phyloP scores from a whole-genome alignment of 176 grass and related monocot genomes.

The Oryza rufipogon region DNA sequence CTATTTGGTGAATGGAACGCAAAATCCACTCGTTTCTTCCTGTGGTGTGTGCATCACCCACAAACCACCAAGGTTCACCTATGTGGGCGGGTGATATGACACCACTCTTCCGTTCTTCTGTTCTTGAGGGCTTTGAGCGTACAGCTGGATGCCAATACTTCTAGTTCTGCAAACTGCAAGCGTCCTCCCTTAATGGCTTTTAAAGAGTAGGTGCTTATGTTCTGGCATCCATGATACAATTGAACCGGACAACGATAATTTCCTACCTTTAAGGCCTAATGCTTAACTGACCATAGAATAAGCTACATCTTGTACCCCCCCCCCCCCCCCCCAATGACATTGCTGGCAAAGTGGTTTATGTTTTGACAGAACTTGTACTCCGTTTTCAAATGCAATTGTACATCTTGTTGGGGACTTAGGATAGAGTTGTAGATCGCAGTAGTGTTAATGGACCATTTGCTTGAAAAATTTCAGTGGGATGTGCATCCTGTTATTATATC shows the following conservation, averaged over 20 bases:
- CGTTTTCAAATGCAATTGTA: constrained; percentile 2
- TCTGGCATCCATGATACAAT: constrained; percentile 27
- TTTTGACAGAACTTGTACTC: not conserved
- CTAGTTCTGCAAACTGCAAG: not conserved
- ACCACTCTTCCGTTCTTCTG: not conserved
- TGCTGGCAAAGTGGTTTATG: constrained; percentile 11
- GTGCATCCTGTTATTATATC: not conserved
- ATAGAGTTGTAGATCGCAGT: not conserved
- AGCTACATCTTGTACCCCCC: not conserved
- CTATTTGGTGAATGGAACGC: not conserved
- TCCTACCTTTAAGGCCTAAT: constrained; percentile 29
- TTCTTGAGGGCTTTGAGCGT: not conserved
- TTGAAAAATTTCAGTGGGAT: constrained; percentile 1
- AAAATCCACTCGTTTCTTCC: not conserved
- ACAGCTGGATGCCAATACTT: constrained; percentile 10
- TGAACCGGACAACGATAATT: constrained; percentile 12
- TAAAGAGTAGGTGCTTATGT: constrained; percentile 14
- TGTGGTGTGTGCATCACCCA: constrained; percentile 1
- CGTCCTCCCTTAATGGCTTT: constrained; percentile 13
- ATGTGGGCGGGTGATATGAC: not conserved
- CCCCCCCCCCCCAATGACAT: not conserved
- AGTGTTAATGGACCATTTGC: not conserved
- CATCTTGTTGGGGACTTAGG: not conserved
- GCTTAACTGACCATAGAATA: constrained; percentile 25
- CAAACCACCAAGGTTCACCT: constrained; percentile 21